Evolutionary conservation across 768 basidiomycete species (phyloP), one percentile per base, ranked within the genome.

Genomic region (Boletellus emodensis): DNA sequence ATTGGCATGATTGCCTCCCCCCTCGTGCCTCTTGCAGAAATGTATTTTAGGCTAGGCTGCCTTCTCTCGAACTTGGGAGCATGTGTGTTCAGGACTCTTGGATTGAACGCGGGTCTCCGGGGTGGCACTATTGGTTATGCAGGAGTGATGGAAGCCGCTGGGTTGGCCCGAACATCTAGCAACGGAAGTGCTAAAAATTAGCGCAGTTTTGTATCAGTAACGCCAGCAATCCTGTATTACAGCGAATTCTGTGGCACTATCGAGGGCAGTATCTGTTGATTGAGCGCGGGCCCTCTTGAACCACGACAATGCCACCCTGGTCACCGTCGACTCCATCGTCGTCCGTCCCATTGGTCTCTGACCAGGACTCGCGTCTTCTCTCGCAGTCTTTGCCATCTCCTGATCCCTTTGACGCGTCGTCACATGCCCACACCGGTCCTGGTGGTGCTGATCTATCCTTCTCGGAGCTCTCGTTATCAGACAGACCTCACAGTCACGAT

Each of bases 381-480:
- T 77, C 76, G 10, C 75, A 79, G 55, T 75, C 79, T 0, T 69
- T 74, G 6, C 67, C 71, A 41, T 65, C 68, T 35, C 59, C 65
- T 22, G 67, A 68, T 36, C 41, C 60, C 6, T 62, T 65, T 46
- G 65, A 66, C 49, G 58, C 59, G 12, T 61, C 69, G 38, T 62
- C 66, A 6, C 56, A 52, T 39, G 67, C 64, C 11, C 58, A 68
- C 49, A 74, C 74, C 2, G 76, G 73, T 6, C 74, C 68, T 15
- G 72, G 73, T 14, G 73, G 72, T 32, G 74, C 72, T 52, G 81
- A 82, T 62, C 71, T 83, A 3, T 82, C 81, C 6, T 63, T 83
- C 40, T 81, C 81, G 1, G 81, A 83, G 52, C 73, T 83, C 5
- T 81, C 76, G 15, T 58, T 80, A 35, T 60, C 67, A 42, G 72